Percentiles rank a stretch among this genome's conserved stretches.
phyloP scores from a whole-genome alignment of 2,329 filamentous ascomycete species.

The Ceratocystiopsis brevicomis region DNA sequence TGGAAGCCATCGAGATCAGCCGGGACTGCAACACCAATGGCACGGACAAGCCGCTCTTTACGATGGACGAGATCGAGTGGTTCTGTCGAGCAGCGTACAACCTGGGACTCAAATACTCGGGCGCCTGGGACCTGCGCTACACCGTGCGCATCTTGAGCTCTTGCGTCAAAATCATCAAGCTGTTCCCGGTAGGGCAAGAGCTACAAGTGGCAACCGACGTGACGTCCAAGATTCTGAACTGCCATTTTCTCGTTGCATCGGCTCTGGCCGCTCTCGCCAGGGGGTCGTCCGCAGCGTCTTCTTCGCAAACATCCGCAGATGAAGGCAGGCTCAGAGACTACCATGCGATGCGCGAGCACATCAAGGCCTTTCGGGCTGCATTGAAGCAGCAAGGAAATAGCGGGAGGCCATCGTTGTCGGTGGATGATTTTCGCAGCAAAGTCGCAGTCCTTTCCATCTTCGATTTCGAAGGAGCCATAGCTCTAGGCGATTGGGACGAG shows the following conservation, averaged over 20 bases:
- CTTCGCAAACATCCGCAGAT: no score
- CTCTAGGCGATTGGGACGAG: slow-evolving; percentile 47
- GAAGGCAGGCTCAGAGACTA: slow-evolving; percentile 39
- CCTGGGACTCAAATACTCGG: slow-evolving; percentile 42
- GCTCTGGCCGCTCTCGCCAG: slow-evolving; percentile 33
- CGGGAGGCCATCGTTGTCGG: slow-evolving; percentile 18
- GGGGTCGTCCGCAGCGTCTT: slow-evolving; percentile 20
- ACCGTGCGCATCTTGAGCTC: slow-evolving; percentile 36
- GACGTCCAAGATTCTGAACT: slow-evolving; percentile 42
- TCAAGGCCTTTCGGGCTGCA: slow-evolving; percentile 34
- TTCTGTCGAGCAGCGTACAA: slow-evolving; percentile 73
- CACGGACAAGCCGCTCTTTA: slow-evolving; percentile 31
- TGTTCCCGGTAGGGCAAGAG: slow-evolving; percentile 29
- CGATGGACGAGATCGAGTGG: slow-evolving; percentile 54
- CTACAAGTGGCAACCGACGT: slow-evolving; percentile 22
- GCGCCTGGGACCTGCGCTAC: slow-evolving; percentile 31
- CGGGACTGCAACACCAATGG: slow-evolving; percentile 19
- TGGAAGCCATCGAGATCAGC: slow-evolving; percentile 22
- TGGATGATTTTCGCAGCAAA: slow-evolving; percentile 37
- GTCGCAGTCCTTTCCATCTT: slow-evolving; percentile 50
- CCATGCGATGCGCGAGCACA: slow-evolving; percentile 37
- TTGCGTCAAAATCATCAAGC: slow-evolving; percentile 31
- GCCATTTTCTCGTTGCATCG: slow-evolving; percentile 46
- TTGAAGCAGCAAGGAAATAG: slow-evolving; percentile 21
- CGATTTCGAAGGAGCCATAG: slow-evolving; percentile 58